These are phyloP conservation scores for Gynandropsis gynandra DNA, from an alignment of 345 rosid species.

Conservation along the genomic window DNA sequence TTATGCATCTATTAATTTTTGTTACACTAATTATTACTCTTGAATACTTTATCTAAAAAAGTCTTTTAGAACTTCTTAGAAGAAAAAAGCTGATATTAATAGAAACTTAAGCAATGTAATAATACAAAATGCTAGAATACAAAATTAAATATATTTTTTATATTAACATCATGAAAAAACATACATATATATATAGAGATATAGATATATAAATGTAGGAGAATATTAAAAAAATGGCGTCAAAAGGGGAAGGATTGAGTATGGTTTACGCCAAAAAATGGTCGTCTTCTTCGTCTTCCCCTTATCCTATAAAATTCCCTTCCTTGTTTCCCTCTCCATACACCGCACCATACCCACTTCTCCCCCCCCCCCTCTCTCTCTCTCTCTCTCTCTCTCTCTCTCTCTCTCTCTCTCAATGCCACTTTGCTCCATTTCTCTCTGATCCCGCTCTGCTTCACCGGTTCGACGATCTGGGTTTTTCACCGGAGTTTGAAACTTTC, in stretches of 20 bases:
- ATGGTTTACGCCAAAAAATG: conserved; percentile 28
- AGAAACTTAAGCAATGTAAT: too few species aligned
- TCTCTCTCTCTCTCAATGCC: background rate
- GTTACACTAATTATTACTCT: too few species aligned
- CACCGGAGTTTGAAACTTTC: background rate
- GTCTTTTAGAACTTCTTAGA: too few species aligned
- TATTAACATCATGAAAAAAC: conserved; percentile 17
- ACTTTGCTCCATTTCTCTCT: background rate
- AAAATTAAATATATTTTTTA: too few species aligned
- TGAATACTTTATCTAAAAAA: too few species aligned
- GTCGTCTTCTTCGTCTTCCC: conserved; percentile 24
- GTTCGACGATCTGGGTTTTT: background rate
- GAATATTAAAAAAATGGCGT: conserved; percentile 26
- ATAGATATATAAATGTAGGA: conserved; percentile 4
- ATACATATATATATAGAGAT: conserved; percentile 14
- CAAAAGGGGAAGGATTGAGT: conserved; percentile 25
- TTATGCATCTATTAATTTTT: too few species aligned
- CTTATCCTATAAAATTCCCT: conserved; percentile 25
- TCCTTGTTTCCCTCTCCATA: conserved; percentile 35
- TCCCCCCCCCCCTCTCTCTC: conserved; percentile 17
- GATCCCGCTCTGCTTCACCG: too few species aligned
- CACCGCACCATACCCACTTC: conserved; percentile 10
- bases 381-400: conserved; percentile 18
- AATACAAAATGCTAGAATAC: too few species aligned
- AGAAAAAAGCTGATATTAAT: too few species aligned